Base-by-base conservation (phyloP, 164 flowering plant genomes). In the Houttuynia cordata region DNA sequence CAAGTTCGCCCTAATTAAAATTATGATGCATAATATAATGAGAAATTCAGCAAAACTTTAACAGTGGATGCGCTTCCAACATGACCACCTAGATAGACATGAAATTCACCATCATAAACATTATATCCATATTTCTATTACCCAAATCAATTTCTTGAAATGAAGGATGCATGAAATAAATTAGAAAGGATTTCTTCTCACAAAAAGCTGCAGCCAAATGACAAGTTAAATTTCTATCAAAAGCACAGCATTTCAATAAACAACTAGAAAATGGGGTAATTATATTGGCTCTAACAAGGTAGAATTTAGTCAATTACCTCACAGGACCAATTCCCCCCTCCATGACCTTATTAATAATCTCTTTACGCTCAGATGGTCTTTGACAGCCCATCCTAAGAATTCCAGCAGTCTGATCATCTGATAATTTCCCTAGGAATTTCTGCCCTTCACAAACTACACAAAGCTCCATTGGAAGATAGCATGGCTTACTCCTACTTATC, bases 381-480 rank as follows among this genome's bases (percentile, higher is more conserved):
- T 83, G 95, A 73, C 94, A 83, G 10, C 96, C 91, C 94, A 89
- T 83, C 67, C 86, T 82, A 37, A 92, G 83, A 24, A 92, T 81
- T 62, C 74, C 85, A 34, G 81, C 79, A 21, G 96, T 89, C 72
- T 92, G 98, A 64, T 87, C 96, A 76, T 89, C 96, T 1, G 90
- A 81, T 22, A 92, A 86, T 77, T 86, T 92, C 51, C 97, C 91
- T 8, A 92, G 81, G 78, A 81, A 92, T 68, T 87, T 89, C 80
- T 92, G 98, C 20, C 98, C 97, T 72, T 92, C 98, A 69, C 93
- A 89, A 30, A 92, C 78, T 64, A 86, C 71, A 71, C 98, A 92
- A 58, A 92, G 90, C 81, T 92, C 98, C 97, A 89, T 89, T 30
- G 98, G 98, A 62, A 92, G 83, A 76, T 87, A 92, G 65, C 94